Evolutionary conservation across 2,329 filamentous ascomycete species (phyloP).

Genomic region (Trichoderma polysporum): DNA sequence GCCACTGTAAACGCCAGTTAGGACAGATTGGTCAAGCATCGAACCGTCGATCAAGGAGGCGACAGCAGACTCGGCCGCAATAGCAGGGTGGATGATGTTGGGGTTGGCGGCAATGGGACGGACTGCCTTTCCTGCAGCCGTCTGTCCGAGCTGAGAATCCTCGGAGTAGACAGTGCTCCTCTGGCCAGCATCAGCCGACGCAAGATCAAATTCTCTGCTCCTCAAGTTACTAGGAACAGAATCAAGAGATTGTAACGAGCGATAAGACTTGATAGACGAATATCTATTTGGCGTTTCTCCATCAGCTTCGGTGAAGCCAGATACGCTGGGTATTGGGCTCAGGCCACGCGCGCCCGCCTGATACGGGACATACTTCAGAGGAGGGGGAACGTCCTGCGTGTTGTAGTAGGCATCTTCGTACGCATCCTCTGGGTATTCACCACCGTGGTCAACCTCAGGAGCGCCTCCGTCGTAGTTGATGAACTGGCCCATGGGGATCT

Average conservation of each 20-base stretch:
- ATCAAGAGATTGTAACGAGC: slow-evolving; percentile 36
- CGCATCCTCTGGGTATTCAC: slow-evolving; percentile 43
- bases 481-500: slow-evolving; percentile 43
- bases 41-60: slow-evolving; percentile 83
- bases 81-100: slow-evolving; percentile 68
- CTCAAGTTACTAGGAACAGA: slow-evolving; percentile 43
- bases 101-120: slow-evolving; percentile 71
- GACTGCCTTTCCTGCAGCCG: slow-evolving; percentile 68
- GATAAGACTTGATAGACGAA: slow-evolving; percentile 54
- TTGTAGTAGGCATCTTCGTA: slow-evolving; percentile 52
- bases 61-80: slow-evolving; percentile 83
- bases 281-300: slow-evolving; percentile 56
- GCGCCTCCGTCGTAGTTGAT: slow-evolving; percentile 41
- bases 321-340: slow-evolving; percentile 90
- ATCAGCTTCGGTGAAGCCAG: slow-evolving; percentile 74
- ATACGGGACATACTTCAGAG: slow-evolving; percentile 66
- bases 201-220: slow-evolving; percentile 54
- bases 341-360: slow-evolving; percentile 68
- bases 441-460: slow-evolving; percentile 31
- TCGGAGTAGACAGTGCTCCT: slow-evolving; percentile 51
- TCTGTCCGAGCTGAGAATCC: slow-evolving; percentile 57
- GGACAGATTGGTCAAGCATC: slow-evolving; percentile 62
- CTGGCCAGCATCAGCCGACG: slow-evolving; percentile 57
- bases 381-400: slow-evolving; percentile 63
- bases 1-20: slow-evolving; percentile 56